Evolutionary conservation across 768 basidiomycete genomes (phyloP).

Genomic region (Pulveroboletus sp.): DNA sequence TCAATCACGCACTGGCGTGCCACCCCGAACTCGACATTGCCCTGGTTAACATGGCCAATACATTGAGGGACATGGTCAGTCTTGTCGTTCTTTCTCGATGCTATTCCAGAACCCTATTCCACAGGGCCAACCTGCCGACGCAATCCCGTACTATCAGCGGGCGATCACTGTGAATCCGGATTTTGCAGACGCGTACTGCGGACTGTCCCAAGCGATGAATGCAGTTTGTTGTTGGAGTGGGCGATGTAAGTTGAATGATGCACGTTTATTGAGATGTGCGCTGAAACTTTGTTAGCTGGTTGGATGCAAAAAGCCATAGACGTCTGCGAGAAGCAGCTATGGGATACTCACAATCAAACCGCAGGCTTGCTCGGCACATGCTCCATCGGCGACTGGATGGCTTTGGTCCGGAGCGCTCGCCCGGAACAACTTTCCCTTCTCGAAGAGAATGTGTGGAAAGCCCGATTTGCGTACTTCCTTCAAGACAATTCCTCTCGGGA

Average conservation of each 20-base stretch:
- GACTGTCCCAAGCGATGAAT: conserved; percentile 42
- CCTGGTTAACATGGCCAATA: conserved; percentile 49
- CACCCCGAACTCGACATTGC: conserved; percentile 50
- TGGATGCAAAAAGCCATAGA: conserved; percentile 38
- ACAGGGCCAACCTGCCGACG: conserved; percentile 41
- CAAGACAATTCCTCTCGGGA: conserved; percentile 18
- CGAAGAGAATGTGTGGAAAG: conserved; percentile 32
- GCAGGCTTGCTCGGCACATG: conserved; percentile 27
- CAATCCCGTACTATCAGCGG: conserved; percentile 43
- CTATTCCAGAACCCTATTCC: background rate
- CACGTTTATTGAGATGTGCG: background rate
- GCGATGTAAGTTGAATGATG: conserved; percentile 25
- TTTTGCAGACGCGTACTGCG: conserved; percentile 47
- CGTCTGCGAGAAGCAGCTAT: conserved; percentile 38
- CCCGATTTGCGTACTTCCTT: conserved; percentile 30
- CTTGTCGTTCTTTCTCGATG: background rate
- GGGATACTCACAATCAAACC: conserved; percentile 28
- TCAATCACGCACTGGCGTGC: conserved; percentile 35
- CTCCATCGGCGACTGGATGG: conserved; percentile 37
- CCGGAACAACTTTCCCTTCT: conserved; percentile 21
- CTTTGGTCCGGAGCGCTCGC: conserved; percentile 28
- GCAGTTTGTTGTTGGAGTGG: conserved; percentile 47
- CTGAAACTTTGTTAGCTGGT: conserved; percentile 17
- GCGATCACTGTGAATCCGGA: conserved; percentile 41
- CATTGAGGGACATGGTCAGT: conserved; percentile 44